These are phyloP conservation scores for Neospermospora avenae DNA, from an alignment of 2,329 filamentous ascomycete species.

Conservation along the genomic window DNA sequence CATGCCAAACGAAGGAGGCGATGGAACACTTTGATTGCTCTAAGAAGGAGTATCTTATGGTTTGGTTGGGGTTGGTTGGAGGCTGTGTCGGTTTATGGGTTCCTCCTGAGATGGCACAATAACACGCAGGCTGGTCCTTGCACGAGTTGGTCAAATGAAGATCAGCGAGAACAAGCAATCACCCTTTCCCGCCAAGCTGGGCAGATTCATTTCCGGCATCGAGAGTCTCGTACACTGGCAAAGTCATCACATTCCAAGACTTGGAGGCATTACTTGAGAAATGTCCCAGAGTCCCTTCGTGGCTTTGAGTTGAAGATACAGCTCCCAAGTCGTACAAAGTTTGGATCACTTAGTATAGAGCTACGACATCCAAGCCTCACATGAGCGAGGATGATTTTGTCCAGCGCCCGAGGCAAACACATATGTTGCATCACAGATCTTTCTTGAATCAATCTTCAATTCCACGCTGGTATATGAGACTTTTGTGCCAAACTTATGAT, in stretches of 20 bases:
- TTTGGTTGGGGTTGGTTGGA: constrained; percentile 88
- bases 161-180: neutral
- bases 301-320: no score
- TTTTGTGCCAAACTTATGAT: constrained; percentile 9
- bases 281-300: no score
- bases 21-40: constrained; percentile 62
- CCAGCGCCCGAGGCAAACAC: no score
- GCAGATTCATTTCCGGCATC: no score
- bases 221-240: no score
- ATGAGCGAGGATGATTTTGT: no score
- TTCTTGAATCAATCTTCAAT: neutral
- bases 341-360: no score
- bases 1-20: constrained; percentile 81
- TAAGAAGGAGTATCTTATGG: constrained; percentile 70
- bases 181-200: no score
- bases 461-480: constrained; percentile 7
- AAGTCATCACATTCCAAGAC: no score
- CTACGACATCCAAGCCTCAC: no score
- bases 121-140: neutral
- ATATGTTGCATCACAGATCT: neutral
- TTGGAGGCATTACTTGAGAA: no score
- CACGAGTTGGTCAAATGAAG: neutral
- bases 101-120: constrained; percentile 61
- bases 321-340: no score
- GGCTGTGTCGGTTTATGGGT: constrained; percentile 75